Evolutionary conservation across 2,329 filamentous ascomycete genomes (phyloP).

Genomic region (Westerdykella sp.): DNA sequence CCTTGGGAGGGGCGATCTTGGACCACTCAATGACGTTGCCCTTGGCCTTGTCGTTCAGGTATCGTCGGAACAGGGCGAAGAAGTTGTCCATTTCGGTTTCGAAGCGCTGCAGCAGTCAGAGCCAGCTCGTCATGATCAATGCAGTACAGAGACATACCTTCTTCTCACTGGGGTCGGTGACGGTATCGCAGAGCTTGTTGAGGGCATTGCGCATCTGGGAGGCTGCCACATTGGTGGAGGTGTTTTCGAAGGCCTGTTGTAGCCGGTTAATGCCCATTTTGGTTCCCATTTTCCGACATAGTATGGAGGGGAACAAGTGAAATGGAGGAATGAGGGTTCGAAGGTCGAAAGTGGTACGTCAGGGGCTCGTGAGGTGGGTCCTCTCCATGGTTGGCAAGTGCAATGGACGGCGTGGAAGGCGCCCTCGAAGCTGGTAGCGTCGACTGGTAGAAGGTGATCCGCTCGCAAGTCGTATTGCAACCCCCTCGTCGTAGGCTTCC

Average conservation of each 20-base stretch:
- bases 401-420: too few relatives aligned
- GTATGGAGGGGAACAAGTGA: too few relatives aligned
- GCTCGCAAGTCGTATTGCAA: too few relatives aligned
- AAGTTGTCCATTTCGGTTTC: slow-evolving; percentile 99
- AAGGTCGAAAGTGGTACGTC: too few relatives aligned
- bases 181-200: slow-evolving; percentile 85
- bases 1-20: slow-evolving; percentile 87
- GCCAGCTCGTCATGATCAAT: not conserved
- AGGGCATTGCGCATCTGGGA: slow-evolving; percentile 98
- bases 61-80: slow-evolving; percentile 96
- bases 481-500: too few relatives aligned
- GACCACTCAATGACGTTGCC: slow-evolving; percentile 95
- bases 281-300: too few relatives aligned
- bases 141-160: slow-evolving; percentile 56
- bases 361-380: too few relatives aligned
- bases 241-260: slow-evolving; percentile 97
- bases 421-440: too few relatives aligned
- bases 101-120: slow-evolving; percentile 60
- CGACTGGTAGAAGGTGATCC: too few relatives aligned
- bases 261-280: slow-evolving; percentile 7
- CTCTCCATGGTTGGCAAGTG: too few relatives aligned
- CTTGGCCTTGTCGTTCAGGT: slow-evolving; percentile 98
- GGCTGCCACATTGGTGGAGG: slow-evolving; percentile 93
- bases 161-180: slow-evolving; percentile 67
- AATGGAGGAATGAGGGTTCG: too few relatives aligned